Evolutionary conservation across 2,329 filamentous ascomycete genomes (phyloP).

Genomic region (Fusarium sambucinum): DNA sequence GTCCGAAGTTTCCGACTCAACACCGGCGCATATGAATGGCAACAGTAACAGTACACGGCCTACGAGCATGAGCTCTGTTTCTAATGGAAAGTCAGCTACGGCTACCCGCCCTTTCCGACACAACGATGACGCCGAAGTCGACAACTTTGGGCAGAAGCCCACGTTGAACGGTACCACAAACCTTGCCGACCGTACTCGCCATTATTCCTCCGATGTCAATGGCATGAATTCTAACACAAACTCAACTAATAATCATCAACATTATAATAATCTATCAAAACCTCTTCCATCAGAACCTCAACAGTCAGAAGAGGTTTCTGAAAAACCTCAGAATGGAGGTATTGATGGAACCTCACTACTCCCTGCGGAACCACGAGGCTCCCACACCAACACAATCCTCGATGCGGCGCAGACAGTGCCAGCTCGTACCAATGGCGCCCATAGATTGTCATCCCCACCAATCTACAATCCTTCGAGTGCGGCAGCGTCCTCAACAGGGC

Average conservation of each 20-base stretch:
- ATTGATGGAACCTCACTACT: conserved; percentile 30
- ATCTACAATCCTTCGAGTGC: conserved; percentile 61
- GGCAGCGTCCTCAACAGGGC: conserved; percentile 61
- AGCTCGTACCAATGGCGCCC: conserved; percentile 53
- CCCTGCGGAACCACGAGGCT: conserved; percentile 32
- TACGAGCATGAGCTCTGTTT: conserved; percentile 70
- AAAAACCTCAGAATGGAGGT: conserved; percentile 34
- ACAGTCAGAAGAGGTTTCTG: conserved; percentile 24
- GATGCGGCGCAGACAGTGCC: conserved; percentile 47
- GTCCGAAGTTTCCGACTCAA: conserved; percentile 63
- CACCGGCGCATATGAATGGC: conserved; percentile 59
- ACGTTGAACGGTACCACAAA: conserved; percentile 47
- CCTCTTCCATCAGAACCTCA: conserved; percentile 42
- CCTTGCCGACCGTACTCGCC: conserved; percentile 50
- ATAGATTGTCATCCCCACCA: conserved; percentile 75
- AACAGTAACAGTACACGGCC: conserved; percentile 55
- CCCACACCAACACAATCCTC: conserved; percentile 42
- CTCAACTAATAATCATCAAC: conserved; percentile 28
- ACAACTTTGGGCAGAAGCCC: conserved; percentile 40
- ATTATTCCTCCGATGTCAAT: conserved; percentile 37
- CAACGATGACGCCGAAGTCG: conserved; percentile 40
- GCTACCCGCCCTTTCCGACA: conserved; percentile 49
- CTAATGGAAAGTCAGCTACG: conserved; percentile 65
- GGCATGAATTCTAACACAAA: conserved; percentile 27
- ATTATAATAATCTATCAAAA: conserved; percentile 38